Percentiles rank a stretch among this genome's conserved stretches.
Evolutionary conservation across 208 protist genomes (phyloP).

Genomic region (Herpetomonas samuelpessoai): DNA sequence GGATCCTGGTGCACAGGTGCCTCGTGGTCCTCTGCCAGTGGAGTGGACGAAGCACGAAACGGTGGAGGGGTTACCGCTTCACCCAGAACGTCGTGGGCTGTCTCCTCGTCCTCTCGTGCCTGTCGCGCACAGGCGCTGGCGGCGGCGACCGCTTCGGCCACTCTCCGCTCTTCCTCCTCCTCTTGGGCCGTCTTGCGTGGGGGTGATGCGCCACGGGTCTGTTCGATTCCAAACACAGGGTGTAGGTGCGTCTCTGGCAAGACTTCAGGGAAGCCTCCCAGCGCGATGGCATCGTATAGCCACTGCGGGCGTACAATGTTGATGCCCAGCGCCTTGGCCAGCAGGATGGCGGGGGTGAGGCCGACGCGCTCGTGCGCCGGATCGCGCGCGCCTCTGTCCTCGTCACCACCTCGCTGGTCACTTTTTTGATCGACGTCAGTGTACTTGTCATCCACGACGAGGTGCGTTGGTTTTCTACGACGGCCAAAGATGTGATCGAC

Average conservation of each 20-base stretch:
- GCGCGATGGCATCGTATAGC: conserved; percentile 58
- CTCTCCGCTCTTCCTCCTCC: neutral
- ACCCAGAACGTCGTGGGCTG: neutral
- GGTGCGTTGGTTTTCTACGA: conserved; percentile 20
- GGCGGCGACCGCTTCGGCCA: conserved; percentile 4
- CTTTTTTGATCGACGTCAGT: neutral
- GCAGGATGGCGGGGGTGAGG: conserved; percentile 46
- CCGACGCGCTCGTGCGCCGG: conserved; percentile 12
- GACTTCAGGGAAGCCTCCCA: conserved; percentile 47
- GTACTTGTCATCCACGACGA: conserved; percentile 14
- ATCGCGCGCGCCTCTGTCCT: neutral
- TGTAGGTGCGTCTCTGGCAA: conserved; percentile 28
- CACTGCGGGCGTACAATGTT: conserved; percentile 63
- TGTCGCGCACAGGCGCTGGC: neutral
- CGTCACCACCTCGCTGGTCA: neutral
- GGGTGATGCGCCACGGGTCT: too few relatives aligned
- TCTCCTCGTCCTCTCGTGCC: conserved; percentile 3
- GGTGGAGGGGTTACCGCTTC: neutral
- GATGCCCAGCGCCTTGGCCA: conserved; percentile 57
- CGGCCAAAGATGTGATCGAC: conserved; percentile 6
- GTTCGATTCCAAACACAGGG: conserved; percentile 28
- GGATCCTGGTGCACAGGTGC: too few relatives aligned
- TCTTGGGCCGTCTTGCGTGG: neutral
- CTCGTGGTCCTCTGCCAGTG: too few relatives aligned
- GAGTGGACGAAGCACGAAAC: too few relatives aligned